These are phyloP conservation scores for Hawksworthiomyces lignivorus DNA, from an alignment of 2,329 filamentous ascomycete species.

Conservation along the genomic window DNA sequence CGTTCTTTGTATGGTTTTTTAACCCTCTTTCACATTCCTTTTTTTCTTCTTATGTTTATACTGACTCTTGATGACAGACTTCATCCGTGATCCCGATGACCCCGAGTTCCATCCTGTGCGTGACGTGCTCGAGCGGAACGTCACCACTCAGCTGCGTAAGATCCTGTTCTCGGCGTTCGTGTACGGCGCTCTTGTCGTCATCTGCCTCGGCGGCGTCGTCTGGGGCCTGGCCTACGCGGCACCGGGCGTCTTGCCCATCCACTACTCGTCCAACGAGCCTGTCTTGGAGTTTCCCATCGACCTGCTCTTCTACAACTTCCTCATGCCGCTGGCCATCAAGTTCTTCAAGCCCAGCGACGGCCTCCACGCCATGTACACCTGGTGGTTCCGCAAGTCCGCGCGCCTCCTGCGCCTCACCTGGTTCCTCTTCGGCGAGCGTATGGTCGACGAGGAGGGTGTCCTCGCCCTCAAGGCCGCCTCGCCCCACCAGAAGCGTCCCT, in stretches of 20 bases:
- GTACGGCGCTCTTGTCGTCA: conserved; percentile 84
- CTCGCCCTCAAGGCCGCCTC: conserved; percentile 38
- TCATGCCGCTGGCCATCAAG: conserved; percentile 80
- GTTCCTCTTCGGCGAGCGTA: conserved; percentile 84
- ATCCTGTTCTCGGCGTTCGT: conserved; percentile 94
- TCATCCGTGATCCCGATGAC: conserved; percentile 96
- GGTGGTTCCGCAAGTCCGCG: conserved; percentile 92
- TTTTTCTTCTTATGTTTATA: too few relatives aligned
- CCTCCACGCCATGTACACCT: conserved; percentile 78
- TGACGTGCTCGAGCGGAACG: conserved; percentile 87
- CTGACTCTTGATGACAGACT: too few relatives aligned
- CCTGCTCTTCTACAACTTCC: conserved; percentile 90
- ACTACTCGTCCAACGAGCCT: conserved; percentile 88
- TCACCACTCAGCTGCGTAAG: conserved; percentile 88
- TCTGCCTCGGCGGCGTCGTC: conserved; percentile 91
- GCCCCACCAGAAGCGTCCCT: conserved; percentile 24
- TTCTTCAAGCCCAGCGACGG: conserved; percentile 80
- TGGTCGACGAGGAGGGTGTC: conserved; percentile 71
- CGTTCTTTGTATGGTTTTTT: conserved; percentile 65
- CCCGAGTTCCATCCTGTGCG: conserved; percentile 96
- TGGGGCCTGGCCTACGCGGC: conserved; percentile 73
- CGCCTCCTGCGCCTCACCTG: conserved; percentile 72
- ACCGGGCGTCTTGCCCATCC: conserved; percentile 72
- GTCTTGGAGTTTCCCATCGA: conserved; percentile 92
- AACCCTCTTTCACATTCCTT: not conserved